Evolutionary conservation across 1,284 basidiomycete genomes (phyloP), one percentile per base, ranked within the genome.

Genomic region (Gymnopus androsaceus): DNA sequence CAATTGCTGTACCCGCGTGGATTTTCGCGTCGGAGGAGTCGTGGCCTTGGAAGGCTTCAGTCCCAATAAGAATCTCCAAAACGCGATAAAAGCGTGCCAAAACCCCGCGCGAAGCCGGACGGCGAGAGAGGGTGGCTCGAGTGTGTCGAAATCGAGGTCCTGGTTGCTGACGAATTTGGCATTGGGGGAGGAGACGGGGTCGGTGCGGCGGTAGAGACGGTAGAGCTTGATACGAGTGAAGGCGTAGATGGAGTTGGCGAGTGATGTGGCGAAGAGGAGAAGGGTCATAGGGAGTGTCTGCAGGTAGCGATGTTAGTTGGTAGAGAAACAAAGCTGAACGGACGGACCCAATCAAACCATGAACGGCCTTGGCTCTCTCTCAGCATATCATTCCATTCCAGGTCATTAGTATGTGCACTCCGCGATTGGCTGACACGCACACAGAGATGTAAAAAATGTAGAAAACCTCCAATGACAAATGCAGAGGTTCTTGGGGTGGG

Each of bases 261-360:
- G 68, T 4, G 84, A 79, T 1, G 71, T 71, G 3, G 68, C 64
- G 58, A 88, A 63, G 37, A 90, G 72, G 21, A 88, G 56, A 45
- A 81, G 65, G 2, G 83, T 79, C 54, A 83, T 70, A 6, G 83
- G 84, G 33, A 83, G 74, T 2, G 86, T 88, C 88, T 90, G 60
- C 21, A 50, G 27, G 11, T n/a, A n/a, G n/a, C n/a, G n/a, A n/a
- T n/a, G n/a, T n/a, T n/a, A n/a, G 27, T 34, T 25, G 21, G 30
- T 41, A 23, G 41, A 53, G 37, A 58, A 54, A 54, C 19, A 17
- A 25, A 17, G 25, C 9, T 9, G 17, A 21, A 27, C 19, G 3
- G 19, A 71, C 84, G 60, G 49, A 90, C 90, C 90, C 88, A 92
- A 70, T 90, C 84, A 59, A 90, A 85, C 88, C 88, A 91, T 5